Evolutionary conservation across 2,329 filamentous ascomycete species (phyloP).

Genomic region (Cercospora canescens): DNA sequence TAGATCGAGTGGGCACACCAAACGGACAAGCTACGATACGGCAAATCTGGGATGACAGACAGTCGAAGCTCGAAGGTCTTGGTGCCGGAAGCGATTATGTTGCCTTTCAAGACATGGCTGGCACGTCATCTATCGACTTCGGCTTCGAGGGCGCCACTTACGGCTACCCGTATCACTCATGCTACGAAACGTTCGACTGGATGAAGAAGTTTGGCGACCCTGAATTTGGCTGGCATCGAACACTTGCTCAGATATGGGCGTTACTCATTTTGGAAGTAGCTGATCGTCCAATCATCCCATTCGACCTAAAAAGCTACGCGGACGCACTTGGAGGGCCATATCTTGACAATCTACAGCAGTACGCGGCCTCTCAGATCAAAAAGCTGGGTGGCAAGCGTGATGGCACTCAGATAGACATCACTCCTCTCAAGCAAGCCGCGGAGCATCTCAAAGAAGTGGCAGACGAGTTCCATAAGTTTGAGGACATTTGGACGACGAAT

Average conservation of each 20-base stretch:
- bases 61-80: conserved; percentile 64
- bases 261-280: conserved; percentile 83
- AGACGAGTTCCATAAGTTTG: conserved; percentile 71
- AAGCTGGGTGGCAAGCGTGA: conserved; percentile 6
- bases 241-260: conserved; percentile 76
- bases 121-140: conserved; percentile 84
- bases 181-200: conserved; percentile 88
- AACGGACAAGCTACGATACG: conserved; percentile 69
- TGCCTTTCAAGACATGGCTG: conserved; percentile 87
- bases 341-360: conserved; percentile 65
- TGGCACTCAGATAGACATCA: conserved; percentile 52
- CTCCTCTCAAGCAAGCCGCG: conserved; percentile 64
- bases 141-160: conserved; percentile 65
- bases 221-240: conserved; percentile 72
- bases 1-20: conserved; percentile 75
- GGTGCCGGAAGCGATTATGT: conserved; percentile 81
- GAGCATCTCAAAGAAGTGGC: conserved; percentile 61
- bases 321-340: conserved; percentile 60
- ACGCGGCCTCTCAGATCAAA: conserved; percentile 40
- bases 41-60: conserved; percentile 70
- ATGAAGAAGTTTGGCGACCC: conserved; percentile 80
- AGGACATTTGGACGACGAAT: conserved; percentile 71
- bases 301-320: conserved; percentile 76
- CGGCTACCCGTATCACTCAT: conserved; percentile 72
- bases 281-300: conserved; percentile 78